Base-by-base conservation (phyloP, 2,329 filamentous ascomycete species). In the Phaeosphaeriaceae sp. region DNA sequence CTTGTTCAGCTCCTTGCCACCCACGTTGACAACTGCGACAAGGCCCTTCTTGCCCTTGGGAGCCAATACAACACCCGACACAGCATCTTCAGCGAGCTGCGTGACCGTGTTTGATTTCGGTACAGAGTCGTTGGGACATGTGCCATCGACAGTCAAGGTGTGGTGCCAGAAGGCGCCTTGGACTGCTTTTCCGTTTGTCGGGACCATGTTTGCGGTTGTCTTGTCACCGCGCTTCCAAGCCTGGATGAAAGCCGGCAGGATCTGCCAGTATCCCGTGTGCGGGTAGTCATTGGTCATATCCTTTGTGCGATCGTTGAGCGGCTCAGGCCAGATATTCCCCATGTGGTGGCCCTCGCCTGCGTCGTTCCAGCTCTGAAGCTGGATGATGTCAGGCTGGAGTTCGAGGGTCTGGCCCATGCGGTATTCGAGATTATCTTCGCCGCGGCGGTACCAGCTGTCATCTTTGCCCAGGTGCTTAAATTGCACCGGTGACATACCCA, bases 121-220 rank as follows among this genome's bases (percentile, higher is more conserved):
- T 71, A 83, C 54, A 33, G 84, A 15, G 81, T 81, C 4, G 76
- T 79, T 20, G 81, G 81, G 40, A 68, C 79, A 33, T 61, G 76
- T 57, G 70, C 79, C 64, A 27, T 62, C 68, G 7, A 61, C 54
- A 6, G 60, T 57, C 10, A 67, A 58, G 2, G 65, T 69, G 72
- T 74, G 31, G 13, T 65, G 61, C 62, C 56, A 63, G 44, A 67
- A 70, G 9, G 60, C 54, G 21, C 66, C 67, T 42, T 71, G 65
- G 5, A 68, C 56, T 10, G 49, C 22, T 17, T 63, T 65, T 5
- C 53, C 59, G 15, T 63, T 60, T 0, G 51, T 63, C 1, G 69
- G 68, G 7, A 68, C 57, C 59, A 71, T 72, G 47, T 63, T 63
- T 10, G 48, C 51, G 1, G 64, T 67, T 6, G 60, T 61, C 11